Evolutionary conservation across 495 filamentous ascomycete genomes (phyloP), one percentile per base, ranked within the genome.

Genomic region (Penicillium nucicola): DNA sequence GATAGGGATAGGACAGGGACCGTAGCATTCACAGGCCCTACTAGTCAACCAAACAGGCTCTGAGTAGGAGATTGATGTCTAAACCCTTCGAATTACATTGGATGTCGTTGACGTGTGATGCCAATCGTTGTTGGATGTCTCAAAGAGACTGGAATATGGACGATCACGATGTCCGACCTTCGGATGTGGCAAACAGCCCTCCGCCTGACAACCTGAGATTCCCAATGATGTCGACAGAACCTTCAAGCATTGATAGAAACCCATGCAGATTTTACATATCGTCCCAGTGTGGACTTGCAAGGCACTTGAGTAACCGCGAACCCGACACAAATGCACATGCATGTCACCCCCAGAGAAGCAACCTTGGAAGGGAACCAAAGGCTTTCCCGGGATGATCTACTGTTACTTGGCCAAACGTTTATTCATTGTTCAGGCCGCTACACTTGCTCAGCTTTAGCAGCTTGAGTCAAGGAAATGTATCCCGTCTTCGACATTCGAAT

Each of bases 401-500:
- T n/a, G n/a, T n/a, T n/a, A n/a, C n/a, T n/a, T n/a, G n/a, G n/a
- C n/a, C 0, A 32, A 25, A 43, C 0, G 22, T 42, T 13, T 28
- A 28, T 8, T 28, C 25, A 28, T 22, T 1, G 7, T 8, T 8
- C 25, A 28, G 23, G 9, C 32, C 9, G 8, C 25, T 39, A 39
- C 45, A 34, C 18, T 23, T 4, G 9, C 45, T 31, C 33, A 46
- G 17, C 35, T 41, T n/a, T 13, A 41, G 20, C 1, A 33, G 28
- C 17, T 41, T 41, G 28, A 44, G 30, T 43, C 45, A 23, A 51
- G 22, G 42, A 42, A 36, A 76, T 84, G 80, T 84, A 58, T 80
- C 80, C 80, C 78, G 76, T 84, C 79, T 80, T 83, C 79, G 79
- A 82, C 81, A 84, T 83, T 77, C 77, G 64, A 69, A 67, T 62